These are phyloP conservation scores for Pseudogymnoascus sp. DNA, from an alignment of 2,329 filamentous ascomycete genomes.

Conservation along the genomic window DNA sequence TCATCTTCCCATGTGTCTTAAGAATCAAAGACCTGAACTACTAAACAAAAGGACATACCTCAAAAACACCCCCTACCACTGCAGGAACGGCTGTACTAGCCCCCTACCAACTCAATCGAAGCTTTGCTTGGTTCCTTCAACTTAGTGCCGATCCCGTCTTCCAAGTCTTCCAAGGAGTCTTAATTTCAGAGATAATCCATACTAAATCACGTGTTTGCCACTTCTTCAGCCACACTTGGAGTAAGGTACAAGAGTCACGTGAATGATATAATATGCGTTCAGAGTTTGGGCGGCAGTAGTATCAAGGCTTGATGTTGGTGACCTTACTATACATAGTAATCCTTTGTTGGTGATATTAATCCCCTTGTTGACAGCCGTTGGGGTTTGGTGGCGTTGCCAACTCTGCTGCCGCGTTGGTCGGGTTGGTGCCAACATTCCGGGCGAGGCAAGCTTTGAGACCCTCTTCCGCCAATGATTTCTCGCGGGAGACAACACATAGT, in stretches of 20 bases:
- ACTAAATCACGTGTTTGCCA: not conserved
- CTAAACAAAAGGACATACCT: not conserved
- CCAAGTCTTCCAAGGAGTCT: not conserved
- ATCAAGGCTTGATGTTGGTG: not conserved
- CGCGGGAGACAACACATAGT: not conserved
- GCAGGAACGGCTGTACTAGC: not conserved
- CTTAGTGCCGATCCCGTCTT: not conserved
- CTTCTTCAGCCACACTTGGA: not conserved
- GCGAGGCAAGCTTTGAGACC: not conserved
- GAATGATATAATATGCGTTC: not conserved
- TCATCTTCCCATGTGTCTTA: not conserved
- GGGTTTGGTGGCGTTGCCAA: not conserved
- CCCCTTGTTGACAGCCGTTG: not conserved
- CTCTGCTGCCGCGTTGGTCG: not conserved
- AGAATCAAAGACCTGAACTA: not conserved
- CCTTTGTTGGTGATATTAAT: not conserved
- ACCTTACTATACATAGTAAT: not conserved
- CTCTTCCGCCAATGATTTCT: not conserved
- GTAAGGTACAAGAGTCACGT: not conserved
- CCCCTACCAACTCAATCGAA: not conserved
- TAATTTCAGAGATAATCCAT: not conserved
- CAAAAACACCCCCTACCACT: not conserved
- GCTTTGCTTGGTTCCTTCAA: not conserved
- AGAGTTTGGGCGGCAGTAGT: not conserved
- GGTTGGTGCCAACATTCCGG: not conserved